These are phyloP conservation scores for Myxozyma neglecta DNA, from an alignment of 805 yeast species.

Conservation along the genomic window DNA sequence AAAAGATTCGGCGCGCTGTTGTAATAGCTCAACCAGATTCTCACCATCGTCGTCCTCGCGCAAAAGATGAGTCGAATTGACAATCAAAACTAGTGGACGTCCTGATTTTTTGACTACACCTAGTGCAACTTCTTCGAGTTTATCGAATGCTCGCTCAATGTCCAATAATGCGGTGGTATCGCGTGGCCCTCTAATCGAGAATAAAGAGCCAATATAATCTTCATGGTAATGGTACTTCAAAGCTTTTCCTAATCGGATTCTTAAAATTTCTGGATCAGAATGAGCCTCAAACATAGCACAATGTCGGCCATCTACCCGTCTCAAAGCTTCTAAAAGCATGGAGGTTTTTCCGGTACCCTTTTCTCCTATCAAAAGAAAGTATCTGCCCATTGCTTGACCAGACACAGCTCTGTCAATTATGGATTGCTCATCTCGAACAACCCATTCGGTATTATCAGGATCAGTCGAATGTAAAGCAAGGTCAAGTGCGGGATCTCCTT, in stretches of 20 bases:
- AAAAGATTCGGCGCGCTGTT: conserved; percentile 78
- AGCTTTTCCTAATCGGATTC: conserved; percentile 74
- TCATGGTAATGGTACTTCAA: conserved; percentile 71
- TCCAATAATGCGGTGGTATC: conserved; percentile 80
- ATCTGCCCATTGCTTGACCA: conserved; percentile 67
- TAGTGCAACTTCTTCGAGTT: conserved; percentile 71
- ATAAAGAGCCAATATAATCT: conserved; percentile 79
- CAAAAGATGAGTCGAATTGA: conserved; percentile 73
- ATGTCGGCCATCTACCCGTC: conserved; percentile 59
- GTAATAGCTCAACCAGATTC: conserved; percentile 68
- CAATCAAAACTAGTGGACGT: conserved; percentile 65
- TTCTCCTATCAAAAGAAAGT: conserved; percentile 73
- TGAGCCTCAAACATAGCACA: conserved; percentile 79
- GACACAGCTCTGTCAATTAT: conserved; percentile 62
- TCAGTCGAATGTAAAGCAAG: conserved; percentile 49
- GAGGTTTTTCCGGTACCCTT: conserved; percentile 87
- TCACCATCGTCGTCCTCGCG: conserved; percentile 73
- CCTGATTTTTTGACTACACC: conserved; percentile 41
- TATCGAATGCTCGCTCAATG: conserved; percentile 77
- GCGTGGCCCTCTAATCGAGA: conserved; percentile 79
- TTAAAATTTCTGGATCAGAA: conserved; percentile 78
- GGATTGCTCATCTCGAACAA: conserved; percentile 65
- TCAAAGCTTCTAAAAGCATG: conserved; percentile 67
- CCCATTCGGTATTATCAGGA: conserved; percentile 29
- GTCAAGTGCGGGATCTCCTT: conserved; percentile 64